Percentiles rank a stretch among this genome's conserved stretches.
These are phyloP conservation scores for Fonsecaea multimorphosa DNA, from an alignment of 2,329 filamentous ascomycete genomes.

Conservation along the genomic window DNA sequence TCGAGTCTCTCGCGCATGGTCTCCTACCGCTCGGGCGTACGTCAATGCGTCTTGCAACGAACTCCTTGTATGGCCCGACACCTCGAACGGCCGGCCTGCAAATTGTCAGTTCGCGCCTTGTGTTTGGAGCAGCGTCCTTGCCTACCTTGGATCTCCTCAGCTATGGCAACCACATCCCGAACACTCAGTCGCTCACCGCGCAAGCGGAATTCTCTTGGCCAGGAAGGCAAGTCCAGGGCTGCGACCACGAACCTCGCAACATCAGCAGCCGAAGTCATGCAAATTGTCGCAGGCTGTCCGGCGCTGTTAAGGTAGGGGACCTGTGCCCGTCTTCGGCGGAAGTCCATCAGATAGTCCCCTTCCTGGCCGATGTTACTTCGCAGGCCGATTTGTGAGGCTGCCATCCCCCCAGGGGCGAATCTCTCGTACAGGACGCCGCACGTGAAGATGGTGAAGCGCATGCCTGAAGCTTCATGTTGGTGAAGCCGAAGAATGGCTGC, in stretches of 20 bases:
- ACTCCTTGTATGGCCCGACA: slow-evolving; percentile 39
- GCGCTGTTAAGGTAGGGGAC: slow-evolving; percentile 63
- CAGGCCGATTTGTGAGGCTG: slow-evolving; percentile 63
- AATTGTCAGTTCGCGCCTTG: slow-evolving; percentile 17
- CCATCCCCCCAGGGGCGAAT: slow-evolving; percentile 71
- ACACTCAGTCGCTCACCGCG: slow-evolving; percentile 69
- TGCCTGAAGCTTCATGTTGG: slow-evolving; percentile 59
- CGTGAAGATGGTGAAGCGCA: slow-evolving; percentile 73
- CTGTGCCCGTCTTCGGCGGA: slow-evolving; percentile 63
- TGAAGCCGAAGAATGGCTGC: slow-evolving; percentile 64
- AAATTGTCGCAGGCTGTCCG: slow-evolving; percentile 62
- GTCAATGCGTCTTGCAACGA: slow-evolving; percentile 40
- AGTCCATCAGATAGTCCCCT: slow-evolving; percentile 71
- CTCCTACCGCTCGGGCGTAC: slow-evolving; percentile 43
- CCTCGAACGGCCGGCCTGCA: slow-evolving; percentile 40
- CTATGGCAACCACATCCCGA: slow-evolving; percentile 64
- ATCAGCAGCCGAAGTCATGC: slow-evolving; percentile 72
- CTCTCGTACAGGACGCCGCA: slow-evolving; percentile 79
- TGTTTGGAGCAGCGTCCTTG: slow-evolving; percentile 13
- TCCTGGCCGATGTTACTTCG: slow-evolving; percentile 61
- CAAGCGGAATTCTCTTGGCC: slow-evolving; percentile 74
- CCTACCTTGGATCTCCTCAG: slow-evolving; percentile 55
- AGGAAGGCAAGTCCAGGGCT: slow-evolving; percentile 68
- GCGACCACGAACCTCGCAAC: slow-evolving; percentile 71
- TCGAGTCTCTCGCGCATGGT: slow-evolving; percentile 47